Evolutionary conservation across 495 filamentous ascomycete genomes (phyloP).

Genomic region (Opeltia flavorubescens): DNA sequence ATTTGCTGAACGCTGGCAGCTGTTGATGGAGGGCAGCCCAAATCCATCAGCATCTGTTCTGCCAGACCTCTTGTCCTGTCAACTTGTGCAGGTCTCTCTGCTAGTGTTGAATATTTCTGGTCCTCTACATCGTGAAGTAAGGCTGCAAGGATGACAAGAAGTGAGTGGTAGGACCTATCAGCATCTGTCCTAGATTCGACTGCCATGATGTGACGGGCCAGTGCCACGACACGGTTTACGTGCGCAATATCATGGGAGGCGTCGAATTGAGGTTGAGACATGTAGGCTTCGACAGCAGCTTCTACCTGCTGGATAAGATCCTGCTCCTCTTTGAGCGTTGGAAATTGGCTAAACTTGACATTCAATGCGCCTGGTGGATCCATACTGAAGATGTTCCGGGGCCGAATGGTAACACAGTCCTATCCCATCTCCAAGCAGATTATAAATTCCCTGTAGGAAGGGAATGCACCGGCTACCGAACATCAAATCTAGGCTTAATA

Average conservation of each 20-base stretch:
- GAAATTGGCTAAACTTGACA: no score
- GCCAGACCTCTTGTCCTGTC: neutral
- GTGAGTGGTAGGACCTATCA: slow-evolving; percentile 5
- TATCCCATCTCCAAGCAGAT: no score
- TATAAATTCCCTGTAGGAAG: no score
- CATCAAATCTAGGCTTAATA: no score
- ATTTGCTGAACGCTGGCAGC: neutral
- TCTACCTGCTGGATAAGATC: neutral
- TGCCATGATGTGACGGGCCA: slow-evolving; percentile 45
- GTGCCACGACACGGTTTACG: slow-evolving; percentile 60
- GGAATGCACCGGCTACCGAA: no score
- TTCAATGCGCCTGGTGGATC: no score
- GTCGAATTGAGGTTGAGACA: slow-evolving; percentile 54
- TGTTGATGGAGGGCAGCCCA: neutral
- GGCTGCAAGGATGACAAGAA: slow-evolving; percentile 7
- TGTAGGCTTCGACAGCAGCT: slow-evolving; percentile 38
- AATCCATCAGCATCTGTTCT: neutral
- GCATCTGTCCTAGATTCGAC: slow-evolving; percentile 9
- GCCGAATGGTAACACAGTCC: no score
- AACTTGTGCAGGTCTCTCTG: neutral
- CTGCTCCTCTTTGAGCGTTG: no score
- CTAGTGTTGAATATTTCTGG: slow-evolving; percentile 9
- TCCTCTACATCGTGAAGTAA: slow-evolving; percentile 16
- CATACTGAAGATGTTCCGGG: no score
- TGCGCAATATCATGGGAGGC: slow-evolving; percentile 76